These are phyloP conservation scores for Hymenoscyphus occultus DNA, from an alignment of 2,329 filamentous ascomycete species.

Conservation along the genomic window DNA sequence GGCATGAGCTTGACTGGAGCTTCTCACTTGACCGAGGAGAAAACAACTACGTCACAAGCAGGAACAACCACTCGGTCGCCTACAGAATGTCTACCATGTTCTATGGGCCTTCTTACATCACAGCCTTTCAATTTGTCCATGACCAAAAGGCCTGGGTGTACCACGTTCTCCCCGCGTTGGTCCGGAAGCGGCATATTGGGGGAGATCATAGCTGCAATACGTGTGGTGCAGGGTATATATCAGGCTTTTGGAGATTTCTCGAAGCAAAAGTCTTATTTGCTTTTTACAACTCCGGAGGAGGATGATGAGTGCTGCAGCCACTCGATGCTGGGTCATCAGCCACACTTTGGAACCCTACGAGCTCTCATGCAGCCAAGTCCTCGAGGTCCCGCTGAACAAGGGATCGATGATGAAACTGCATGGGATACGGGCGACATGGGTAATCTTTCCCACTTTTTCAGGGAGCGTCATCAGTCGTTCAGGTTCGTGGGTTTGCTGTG, in stretches of 20 bases:
- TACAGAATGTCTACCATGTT: constrained; percentile 1
- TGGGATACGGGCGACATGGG: neutral
- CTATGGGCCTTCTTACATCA: constrained; percentile 5
- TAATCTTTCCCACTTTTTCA: neutral
- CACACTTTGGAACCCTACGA: constrained; percentile 14
- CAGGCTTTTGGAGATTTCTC: constrained; percentile 16
- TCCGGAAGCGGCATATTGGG: constrained; percentile 9
- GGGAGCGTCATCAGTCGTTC: neutral
- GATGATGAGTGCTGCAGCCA: neutral
- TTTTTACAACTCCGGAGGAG: neutral
- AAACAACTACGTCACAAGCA: constrained; percentile 2
- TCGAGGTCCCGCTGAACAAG: neutral
- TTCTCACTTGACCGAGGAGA: neutral
- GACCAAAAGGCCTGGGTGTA: neutral
- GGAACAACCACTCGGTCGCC: neutral
- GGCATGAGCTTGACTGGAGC: neutral
- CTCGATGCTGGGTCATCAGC: constrained; percentile 6
- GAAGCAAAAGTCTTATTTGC: neutral
- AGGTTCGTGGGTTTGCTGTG: neutral
- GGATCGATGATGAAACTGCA: neutral
- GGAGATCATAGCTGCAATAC: constrained; percentile 12
- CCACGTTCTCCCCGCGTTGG: neutral
- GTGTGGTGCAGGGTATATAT: constrained; percentile 19
- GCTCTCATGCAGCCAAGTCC: neutral
- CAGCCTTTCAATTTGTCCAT: neutral